Evolutionary conservation across 805 yeast species (phyloP), one percentile per base, ranked within the genome.

Genomic region (Nakazawaea pomicola): DNA sequence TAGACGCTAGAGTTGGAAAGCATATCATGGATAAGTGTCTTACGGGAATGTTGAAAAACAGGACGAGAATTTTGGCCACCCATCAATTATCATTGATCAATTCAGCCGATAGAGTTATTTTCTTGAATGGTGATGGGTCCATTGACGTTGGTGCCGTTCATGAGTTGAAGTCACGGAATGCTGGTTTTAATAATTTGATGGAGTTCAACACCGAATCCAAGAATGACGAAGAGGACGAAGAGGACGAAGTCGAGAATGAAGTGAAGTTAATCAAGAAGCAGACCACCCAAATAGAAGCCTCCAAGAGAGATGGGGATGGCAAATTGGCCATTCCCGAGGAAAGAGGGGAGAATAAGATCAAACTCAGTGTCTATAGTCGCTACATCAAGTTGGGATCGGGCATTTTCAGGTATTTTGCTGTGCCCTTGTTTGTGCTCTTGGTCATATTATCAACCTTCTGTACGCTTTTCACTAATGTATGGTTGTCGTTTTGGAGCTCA

Each of bases 401-500:
- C 2, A 65, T 49, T 17, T 58, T 57, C 45, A 73, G 58, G 32
- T 48, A 38, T n/a, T 44, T 49, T 38, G 60, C 54, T 42, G 60
- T 51, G 31, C 65, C 54, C 43, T 47, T 48, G 15, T 61, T 47
- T 19, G n/a, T 55, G 4, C 24, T 48, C n/a, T 42, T 48, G 6
- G 46, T 54, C 33, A 29, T 54, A 1, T 24, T 73, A 7, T 67
- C 72, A 40, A 70, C 74, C 0, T 80, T 79, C 58, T 64, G 70
- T 43, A 66, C 63, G 40, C 57, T 82, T 20, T 79, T 82, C 55
- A 70, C 80, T 34, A 80, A 78, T 56, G 77, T 81, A 19, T 85
- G 95, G 95, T 64, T 88, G 46, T 80, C 93, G 1, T 88, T 81
- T 60, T 88, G 96, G 96, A 68, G 83, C 1, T 64, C 62, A 10